Conservation (phyloP, 306 rosid genomes). For the Arachis hypogaea region DNA sequence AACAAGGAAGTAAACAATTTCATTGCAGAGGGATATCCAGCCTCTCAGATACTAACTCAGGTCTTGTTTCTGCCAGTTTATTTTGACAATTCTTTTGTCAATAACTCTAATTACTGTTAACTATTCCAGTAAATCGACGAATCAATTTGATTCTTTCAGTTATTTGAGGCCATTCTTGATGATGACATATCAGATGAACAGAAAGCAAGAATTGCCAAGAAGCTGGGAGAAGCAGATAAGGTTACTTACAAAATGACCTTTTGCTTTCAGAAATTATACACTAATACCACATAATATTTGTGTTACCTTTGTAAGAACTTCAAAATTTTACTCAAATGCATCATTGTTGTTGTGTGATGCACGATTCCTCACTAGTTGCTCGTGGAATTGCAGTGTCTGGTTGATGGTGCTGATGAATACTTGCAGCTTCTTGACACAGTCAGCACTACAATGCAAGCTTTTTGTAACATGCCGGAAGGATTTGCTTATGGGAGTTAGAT, state of each 20-base stretch:
- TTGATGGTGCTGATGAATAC: slow-evolving; percentile 90
- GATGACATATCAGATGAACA: slow-evolving; percentile 86
- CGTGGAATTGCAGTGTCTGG: slow-evolving; percentile 68
- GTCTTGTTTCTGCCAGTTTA: slow-evolving; percentile 41
- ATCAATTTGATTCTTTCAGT: slow-evolving; percentile 45
- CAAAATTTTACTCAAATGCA: neutral
- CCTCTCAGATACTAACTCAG: slow-evolving; percentile 84
- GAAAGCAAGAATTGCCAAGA: slow-evolving; percentile 85
- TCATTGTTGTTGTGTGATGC: neutral
- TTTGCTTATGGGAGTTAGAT: slow-evolving; percentile 47
- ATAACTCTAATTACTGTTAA: neutral
- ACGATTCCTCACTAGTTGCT: slow-evolving; percentile 30
- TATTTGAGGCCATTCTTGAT: slow-evolving; percentile 74
- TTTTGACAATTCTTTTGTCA: slow-evolving; percentile 13
- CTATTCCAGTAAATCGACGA: neutral
- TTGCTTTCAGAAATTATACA: neutral
- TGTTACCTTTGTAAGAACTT: slow-evolving; percentile 17
- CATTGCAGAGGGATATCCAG: slow-evolving; percentile 96
- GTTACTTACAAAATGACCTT: slow-evolving; percentile 43
- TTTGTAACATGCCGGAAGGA: slow-evolving; percentile 65
- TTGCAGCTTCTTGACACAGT: slow-evolving; percentile 87
- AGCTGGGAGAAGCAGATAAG: slow-evolving; percentile 91
- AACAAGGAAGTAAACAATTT: slow-evolving; percentile 86
- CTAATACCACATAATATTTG: neutral
- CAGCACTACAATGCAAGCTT: slow-evolving; percentile 71